Conservation (phyloP, 2,329 filamentous ascomycete species). For the Arachnomyces sp. region DNA sequence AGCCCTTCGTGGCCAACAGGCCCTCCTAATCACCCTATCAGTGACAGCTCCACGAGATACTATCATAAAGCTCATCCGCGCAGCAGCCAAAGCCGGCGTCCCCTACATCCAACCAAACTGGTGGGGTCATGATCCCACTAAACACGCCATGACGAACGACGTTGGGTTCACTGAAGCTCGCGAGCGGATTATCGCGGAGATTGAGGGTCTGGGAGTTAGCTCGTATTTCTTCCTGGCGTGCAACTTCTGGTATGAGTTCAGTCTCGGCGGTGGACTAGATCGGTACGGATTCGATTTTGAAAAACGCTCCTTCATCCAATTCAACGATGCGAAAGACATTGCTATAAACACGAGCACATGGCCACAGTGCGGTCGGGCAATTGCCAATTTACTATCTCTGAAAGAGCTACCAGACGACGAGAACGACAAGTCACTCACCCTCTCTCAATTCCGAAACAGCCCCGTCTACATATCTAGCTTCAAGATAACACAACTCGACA, state of each 20-base stretch:
- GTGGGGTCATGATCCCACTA: conserved; percentile 23
- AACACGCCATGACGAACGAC: conserved; percentile 28
- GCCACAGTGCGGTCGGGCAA: conserved; percentile 46
- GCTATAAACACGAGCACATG: conserved; percentile 53
- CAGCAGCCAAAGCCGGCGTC: conserved; percentile 48
- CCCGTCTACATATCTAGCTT: conserved; percentile 50
- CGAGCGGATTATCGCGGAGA: conserved; percentile 25
- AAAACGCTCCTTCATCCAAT: conserved; percentile 37
- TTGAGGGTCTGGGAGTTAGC: conserved; percentile 33
- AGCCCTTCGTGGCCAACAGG: conserved; percentile 49
- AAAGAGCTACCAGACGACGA: conserved; percentile 33
- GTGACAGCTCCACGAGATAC: conserved; percentile 37
- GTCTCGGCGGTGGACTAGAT: conserved; percentile 28
- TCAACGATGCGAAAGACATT: conserved; percentile 47
- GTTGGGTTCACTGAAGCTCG: conserved; percentile 25
- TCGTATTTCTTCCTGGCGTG: conserved; percentile 39
- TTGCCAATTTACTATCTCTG: conserved; percentile 45
- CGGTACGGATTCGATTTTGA: conserved; percentile 45
- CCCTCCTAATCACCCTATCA: conserved; percentile 48
- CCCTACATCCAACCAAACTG: conserved; percentile 50
- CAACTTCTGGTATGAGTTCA: conserved; percentile 49
- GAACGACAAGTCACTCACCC: conserved; percentile 27
- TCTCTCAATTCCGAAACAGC: conserved; percentile 43
- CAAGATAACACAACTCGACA: conserved; percentile 53
- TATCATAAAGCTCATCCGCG: conserved; percentile 44